These are phyloP conservation scores for Gossypium raimondii DNA, from an alignment of 345 rosid genomes.

Conservation along the genomic window DNA sequence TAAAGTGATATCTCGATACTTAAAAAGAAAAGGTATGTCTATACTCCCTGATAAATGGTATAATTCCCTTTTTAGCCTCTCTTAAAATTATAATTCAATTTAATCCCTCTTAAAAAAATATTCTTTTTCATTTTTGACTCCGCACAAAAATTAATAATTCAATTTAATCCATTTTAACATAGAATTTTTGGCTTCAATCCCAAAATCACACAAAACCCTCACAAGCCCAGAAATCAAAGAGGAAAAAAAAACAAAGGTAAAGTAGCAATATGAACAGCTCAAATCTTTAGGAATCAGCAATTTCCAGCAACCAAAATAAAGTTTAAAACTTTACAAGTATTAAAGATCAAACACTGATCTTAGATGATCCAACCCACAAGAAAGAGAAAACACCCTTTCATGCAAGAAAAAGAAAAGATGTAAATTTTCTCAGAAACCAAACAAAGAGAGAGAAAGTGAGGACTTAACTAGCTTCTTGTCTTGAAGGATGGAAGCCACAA, in stretches of 20 bases:
- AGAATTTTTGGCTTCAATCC: too few species aligned
- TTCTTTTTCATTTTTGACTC: too few species aligned
- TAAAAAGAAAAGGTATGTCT: too few species aligned
- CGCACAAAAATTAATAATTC: too few species aligned
- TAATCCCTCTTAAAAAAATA: too few species aligned
- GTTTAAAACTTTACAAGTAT: background rate
- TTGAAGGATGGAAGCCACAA: slow-evolving; percentile 35
- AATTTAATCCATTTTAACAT: too few species aligned
- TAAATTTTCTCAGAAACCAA: slow-evolving; percentile 20
- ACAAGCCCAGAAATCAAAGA: background rate
- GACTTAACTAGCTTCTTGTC: slow-evolving; percentile 32
- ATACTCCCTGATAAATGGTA: too few species aligned
- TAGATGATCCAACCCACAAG: slow-evolving; percentile 1
- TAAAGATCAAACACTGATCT: too few species aligned
- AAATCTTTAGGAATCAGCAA: background rate
- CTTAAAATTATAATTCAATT: too few species aligned
- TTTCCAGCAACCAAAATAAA: background rate
- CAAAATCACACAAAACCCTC: background rate
- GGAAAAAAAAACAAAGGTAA: background rate
- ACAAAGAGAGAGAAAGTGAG: background rate
- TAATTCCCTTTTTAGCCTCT: too few species aligned
- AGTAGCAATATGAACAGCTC: background rate
- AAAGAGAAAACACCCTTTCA: background rate
- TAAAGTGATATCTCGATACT: too few species aligned
- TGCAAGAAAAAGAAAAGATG: background rate